Base-by-base conservation (phyloP, 352 stramenopile species). In the Pythium grandisporangium region DNA sequence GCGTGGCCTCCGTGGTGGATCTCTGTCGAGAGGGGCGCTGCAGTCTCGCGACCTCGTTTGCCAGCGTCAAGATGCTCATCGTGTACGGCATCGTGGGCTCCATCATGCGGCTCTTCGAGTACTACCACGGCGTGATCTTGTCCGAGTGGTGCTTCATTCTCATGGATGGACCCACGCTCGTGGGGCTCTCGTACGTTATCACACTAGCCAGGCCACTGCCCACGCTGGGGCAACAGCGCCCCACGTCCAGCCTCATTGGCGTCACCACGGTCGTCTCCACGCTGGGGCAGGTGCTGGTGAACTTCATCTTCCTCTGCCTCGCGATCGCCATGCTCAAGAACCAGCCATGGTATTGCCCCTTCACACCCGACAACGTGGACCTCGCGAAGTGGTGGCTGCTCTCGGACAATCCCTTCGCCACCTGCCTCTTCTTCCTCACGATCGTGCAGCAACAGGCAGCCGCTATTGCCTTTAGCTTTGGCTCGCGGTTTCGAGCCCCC, bases 61-160 rank as follows among this genome's bases (percentile, higher is more conserved):
- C 61, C 12, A 71, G 61, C 13, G 75, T 95, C 53, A 95, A 95
- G 55, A 93, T 88, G 45, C 63, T 94, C 36, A 74, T 96, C 35
- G 77, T 95, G 49, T 95, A 96, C 54, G 84, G 84, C n/a, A 22
- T 55, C 10, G 53, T 61, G 22, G 68, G 63, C 14, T 77, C 59
- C 21, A 62, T 70, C 6, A 53, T 86, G 21, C 69, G 87, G 7
- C 59, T 91, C 37, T 66, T 70, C 24, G 63, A 66, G 61, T 88
- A 81, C 42, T 87, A 74, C 37, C 69, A 92, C 45, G 53, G 42
- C 3, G 61, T 93, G n/a, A 83, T 68, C 17, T 50, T 93, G 37
- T 66, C 70, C 3, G 53, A 86, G 45, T 91, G 66, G 65, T 67
- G 56, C 36, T 95, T 77, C 69, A 72, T 90, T 19, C 65, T 80